Base-by-base conservation (phyloP, 192 early-diverging fungal genomes). In the Coemansia furcata region DNA sequence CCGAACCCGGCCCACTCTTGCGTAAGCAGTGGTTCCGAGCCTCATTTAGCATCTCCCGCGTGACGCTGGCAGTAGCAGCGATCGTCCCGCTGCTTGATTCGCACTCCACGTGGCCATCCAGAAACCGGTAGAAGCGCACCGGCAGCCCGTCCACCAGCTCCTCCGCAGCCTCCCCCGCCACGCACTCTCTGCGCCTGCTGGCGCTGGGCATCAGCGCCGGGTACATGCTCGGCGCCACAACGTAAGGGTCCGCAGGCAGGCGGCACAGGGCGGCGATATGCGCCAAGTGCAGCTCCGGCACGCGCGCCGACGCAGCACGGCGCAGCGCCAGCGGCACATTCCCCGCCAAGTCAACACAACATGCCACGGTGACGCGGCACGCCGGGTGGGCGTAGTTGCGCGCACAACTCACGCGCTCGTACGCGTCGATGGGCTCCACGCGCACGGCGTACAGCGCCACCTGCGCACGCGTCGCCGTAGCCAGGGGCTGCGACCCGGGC, bases 401-500 rank as follows among this genome's bases (percentile, higher is more conserved):
- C 2, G 69, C 73, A 35, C 46, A 43, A 33, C 60, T 68, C 5
- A 76, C 63, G 19, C 78, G 78, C 70, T 80, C 78, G 38, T 69
- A 72, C 40, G 65, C 69, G 40, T 82, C 80, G n/a, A 82, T 68
- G 11, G 80, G 80, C 44, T 77, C 74, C n/a, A 77, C 47, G 37
- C 64, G 75, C 21, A 82, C 60, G 2, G 64, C 80, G 4, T 69
- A 72, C 26, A 82, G 52, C 30, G 75, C 43, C 23, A 82, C 50
- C 7, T 60, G 38, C 8, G 75, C 75, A 6, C 80, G 67, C 15
- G 52, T 52, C 3, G 58, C 71, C 7, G 80, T 65, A 19, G 63
- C 50, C 35, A 72, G 59, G 9, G 80, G 80, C 75, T 77, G 80
- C 54, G 80, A 68, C 17, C 60, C 67, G n/a, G 80, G 80, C 33